Evolutionary conservation across 179 eudicot genomes (phyloP), one percentile per base, ranked within the genome.

Genomic region (Nepenthes alata): DNA sequence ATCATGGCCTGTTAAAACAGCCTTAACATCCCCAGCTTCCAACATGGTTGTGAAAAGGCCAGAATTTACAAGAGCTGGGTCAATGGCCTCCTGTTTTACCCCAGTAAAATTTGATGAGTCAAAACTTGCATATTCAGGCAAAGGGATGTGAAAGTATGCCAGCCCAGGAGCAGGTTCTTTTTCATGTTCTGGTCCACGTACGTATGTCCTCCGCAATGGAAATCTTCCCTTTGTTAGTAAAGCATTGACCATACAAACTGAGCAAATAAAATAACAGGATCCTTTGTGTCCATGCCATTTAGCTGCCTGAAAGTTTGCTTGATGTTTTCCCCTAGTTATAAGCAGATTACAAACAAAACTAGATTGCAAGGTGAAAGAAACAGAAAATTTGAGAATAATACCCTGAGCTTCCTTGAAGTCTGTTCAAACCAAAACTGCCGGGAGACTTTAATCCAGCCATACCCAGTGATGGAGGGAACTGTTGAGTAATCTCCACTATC

Each of bases 401-500:
- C 97, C 96, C 69, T 80, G 60, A 89, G 80, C 74, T 71, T 76
- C 61, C 11, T 67, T 5, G 96, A 86, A 61, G 87, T 85, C 15
- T 41, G 85, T 60, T 80, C 71, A 68, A 89, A 93, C 98, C 98
- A 93, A 51, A 75, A 55, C 75, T 86, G 95, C 75, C 89, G 98
- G 58, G 96, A 93, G 67, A 85, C 74, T 71, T 86, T 89, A 64
- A 93, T 93, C 98, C 98, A 93, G 58, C 84, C 98, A 77, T 93
- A 93, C 57, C 84, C 87, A 63, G 76, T 69, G 59, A 89, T 75
- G 52, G 67, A 63, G 47, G 90, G 81, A 59, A 81, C 80, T 0
- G 85, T 84, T 14, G 98, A 91, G 80, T 91, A 91, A 70, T 91
- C 98, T 7, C 98, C 98, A 64, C 98, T 91, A 66, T 91, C 98